Evolutionary conservation across 2,329 filamentous ascomycete species (phyloP), one percentile per base, ranked within the genome.

Genomic region (Trichoderma asperellum): DNA sequence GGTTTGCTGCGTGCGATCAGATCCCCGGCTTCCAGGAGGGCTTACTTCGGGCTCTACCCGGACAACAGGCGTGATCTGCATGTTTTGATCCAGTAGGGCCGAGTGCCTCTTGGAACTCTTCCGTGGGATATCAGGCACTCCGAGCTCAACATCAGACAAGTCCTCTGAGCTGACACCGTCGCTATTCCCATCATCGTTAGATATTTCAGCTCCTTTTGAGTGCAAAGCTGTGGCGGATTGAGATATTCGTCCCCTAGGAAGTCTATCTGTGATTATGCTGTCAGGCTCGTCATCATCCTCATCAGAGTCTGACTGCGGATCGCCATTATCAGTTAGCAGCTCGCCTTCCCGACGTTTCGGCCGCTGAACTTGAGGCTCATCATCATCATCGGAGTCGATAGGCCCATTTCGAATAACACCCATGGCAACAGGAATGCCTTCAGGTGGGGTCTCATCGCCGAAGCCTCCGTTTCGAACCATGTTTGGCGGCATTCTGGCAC

Each of bases 401-500:
- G 88, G 88, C 1, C 87, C 86, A 72, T 85, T 88, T 27, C 85
- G 82, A 72, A 88, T 74, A 12, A 87, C 86, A 5, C 86, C 86
- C 84, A 87, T 88, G 27, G 88, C 88, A 11, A 91, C 87, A 4
- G 89, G 89, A 47, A 90, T 88, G 2, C 88, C 89, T 74, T 90
- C 87, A 0, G 88, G 88, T 1, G 87, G 92, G 0, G 89, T 87
- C 63, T 92, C 91, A 69, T 91, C 84, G 52, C 87, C 88, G 69
- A 88, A 86, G 5, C 73, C 78, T 80, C 85, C 76, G 79, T 83
- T 73, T 82, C 81, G 72, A 85, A 86, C 77, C 75, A 79, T 76
- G 83, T 93, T 89, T 7, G 92, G 91, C 2, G 94, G 94, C 83
- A 96, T 94, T 68, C 94, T 88, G 8, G 93, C 88, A 77, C 94